phyloP scores from a whole-genome alignment of 2,329 filamentous ascomycete species.

The Trichoderma sp. region DNA sequence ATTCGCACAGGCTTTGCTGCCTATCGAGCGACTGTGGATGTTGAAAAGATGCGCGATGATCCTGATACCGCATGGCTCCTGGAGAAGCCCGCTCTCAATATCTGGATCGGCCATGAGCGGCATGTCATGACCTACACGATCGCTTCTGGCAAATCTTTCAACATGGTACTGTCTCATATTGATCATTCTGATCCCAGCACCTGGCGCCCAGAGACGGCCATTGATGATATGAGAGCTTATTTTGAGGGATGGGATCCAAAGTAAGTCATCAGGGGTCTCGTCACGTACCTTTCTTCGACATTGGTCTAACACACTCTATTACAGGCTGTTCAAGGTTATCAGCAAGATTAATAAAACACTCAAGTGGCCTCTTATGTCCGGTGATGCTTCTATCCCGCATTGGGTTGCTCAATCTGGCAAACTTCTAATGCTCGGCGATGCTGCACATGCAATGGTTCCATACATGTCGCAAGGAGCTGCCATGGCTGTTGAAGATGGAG shows the following conservation, averaged over 20 bases:
- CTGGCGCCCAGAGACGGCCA: conserved; percentile 28
- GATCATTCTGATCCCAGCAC: conserved; percentile 35
- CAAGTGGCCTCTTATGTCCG: conserved; percentile 35
- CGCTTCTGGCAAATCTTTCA: conserved; percentile 41
- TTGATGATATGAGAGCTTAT: conserved; percentile 34
- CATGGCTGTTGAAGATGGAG: conserved; percentile 44
- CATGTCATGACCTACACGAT: conserved; percentile 48
- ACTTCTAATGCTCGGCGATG: conserved; percentile 41
- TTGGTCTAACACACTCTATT: background rate
- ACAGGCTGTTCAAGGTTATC: conserved; percentile 36
- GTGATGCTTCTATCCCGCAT: conserved; percentile 25
- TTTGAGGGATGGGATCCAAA: conserved; percentile 35
- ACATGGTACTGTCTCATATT: conserved; percentile 45
- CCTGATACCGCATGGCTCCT: conserved; percentile 39
- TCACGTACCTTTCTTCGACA: too few relatives aligned
- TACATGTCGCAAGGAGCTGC: conserved; percentile 45
- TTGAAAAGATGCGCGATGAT: conserved; percentile 35
- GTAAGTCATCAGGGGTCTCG: conserved; percentile 26
- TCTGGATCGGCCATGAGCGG: conserved; percentile 41
- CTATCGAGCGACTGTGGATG: conserved; percentile 41
- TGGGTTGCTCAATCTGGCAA: conserved; percentile 31
- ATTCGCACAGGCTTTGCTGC: conserved; percentile 38
- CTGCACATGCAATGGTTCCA: conserved; percentile 44
- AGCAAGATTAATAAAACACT: conserved; percentile 33
- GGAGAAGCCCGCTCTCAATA: conserved; percentile 37